Evolutionary conservation across 164 flowering plant species (phyloP), one percentile per base, ranked within the genome.

Genomic region (Magnolia sinica): DNA sequence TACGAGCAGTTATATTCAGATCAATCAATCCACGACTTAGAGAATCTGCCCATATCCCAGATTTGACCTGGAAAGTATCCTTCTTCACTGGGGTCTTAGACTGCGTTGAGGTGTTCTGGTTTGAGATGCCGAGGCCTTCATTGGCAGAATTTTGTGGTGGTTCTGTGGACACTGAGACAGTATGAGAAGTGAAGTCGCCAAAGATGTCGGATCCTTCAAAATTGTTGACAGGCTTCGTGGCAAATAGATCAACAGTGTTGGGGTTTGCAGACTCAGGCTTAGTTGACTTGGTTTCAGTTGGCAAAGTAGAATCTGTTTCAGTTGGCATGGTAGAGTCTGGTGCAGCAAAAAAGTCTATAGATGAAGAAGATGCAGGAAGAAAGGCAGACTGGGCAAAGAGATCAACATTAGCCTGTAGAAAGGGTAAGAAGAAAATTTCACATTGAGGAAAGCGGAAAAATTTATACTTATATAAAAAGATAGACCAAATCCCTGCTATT

Each of bases 21-120:
- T 96, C 99, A 76, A 96, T 96, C 77, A 96, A 70, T 73, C 99
- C 99, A 71, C 99, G 98, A 84, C 94, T 92, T 59, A 96, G 84
- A 65, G 98, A 91, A 89, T 96, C 99, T 10, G 99, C 97, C 99
- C 98, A 96, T 73, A 96, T 89, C 84, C 98, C 98, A 73, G 99
- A 96, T 80, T 93, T 96, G 77, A 96, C 95, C 81, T 92, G 94
- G 84, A 96, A 96, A 76, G 81, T 37, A 61, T 82, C 89, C 90
- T 91, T 91, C 86, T 87, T 91, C 14, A 82, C 79, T 73, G 75
- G 81, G 80, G 89, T 50, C 64, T 73, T 83, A 7, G 87, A 73
- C 65, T 86, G 89, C 68, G 74, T 50, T 61, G 80, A 73, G 70
- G 85, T 63, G 24, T 79, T 87, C 69, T 52, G 84, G 72, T 74